Percentiles rank a stretch among this genome's conserved stretches.
These are phyloP conservation scores for Acidiella bohemica DNA, from an alignment of 495 filamentous ascomycete species.

Conservation along the genomic window DNA sequence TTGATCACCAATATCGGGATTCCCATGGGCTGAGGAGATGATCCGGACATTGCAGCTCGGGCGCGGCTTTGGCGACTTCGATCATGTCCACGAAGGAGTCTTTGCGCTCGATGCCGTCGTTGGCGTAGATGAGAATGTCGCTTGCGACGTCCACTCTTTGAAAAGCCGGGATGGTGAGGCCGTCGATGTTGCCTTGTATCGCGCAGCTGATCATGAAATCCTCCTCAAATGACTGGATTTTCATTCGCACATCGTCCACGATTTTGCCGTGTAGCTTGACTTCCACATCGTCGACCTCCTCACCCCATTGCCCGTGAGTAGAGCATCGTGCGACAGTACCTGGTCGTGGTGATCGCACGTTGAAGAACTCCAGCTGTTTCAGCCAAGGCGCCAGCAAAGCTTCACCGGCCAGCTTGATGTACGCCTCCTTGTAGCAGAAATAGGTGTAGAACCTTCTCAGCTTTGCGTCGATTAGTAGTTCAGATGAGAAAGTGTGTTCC, in stretches of 20 bases:
- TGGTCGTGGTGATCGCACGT: slow-evolving; percentile 44
- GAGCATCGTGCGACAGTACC: slow-evolving; percentile 24
- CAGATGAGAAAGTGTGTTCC: slow-evolving; percentile 24
- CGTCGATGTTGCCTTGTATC: slow-evolving; percentile 25
- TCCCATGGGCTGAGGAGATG: slow-evolving; percentile 8
- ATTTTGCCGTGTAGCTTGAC: slow-evolving; percentile 37
- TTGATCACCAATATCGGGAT: slow-evolving; percentile 9
- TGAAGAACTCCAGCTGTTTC: slow-evolving; percentile 49
- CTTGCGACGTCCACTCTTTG: slow-evolving; percentile 20
- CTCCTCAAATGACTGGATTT: slow-evolving; percentile 46
- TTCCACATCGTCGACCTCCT: slow-evolving; percentile 37
- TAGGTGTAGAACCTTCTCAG: slow-evolving; percentile 73
- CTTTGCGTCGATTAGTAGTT: slow-evolving; percentile 39
- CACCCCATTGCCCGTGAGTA: slow-evolving; percentile 35
- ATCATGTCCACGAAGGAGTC: neutral
- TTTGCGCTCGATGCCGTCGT: slow-evolving; percentile 1
- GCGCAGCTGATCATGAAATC: slow-evolving; percentile 51
- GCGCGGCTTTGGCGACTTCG: neutral
- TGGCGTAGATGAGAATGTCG: slow-evolving; percentile 21
- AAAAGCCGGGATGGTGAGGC: slow-evolving; percentile 17
- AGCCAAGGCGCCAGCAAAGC: slow-evolving; percentile 74
- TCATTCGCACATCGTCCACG: slow-evolving; percentile 43
- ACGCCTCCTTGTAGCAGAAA: slow-evolving; percentile 83
- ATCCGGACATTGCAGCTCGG: slow-evolving; percentile 5
- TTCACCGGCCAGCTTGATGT: slow-evolving; percentile 87